These are phyloP conservation scores for Chlorella sp. DNA, from an alignment of 139 green algal species.

Conservation along the genomic window DNA sequence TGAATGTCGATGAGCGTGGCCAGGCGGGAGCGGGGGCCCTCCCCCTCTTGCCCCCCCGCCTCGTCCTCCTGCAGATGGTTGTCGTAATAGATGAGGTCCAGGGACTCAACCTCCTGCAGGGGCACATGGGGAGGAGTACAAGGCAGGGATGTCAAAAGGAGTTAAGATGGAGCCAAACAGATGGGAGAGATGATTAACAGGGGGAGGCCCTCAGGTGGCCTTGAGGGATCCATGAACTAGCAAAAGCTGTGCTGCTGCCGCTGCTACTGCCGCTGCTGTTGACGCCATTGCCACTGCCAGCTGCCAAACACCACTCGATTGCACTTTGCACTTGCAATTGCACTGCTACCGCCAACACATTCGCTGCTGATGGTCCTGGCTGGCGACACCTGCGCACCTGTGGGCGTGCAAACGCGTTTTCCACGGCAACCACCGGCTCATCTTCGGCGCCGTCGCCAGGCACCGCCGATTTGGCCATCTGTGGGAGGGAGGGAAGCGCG, in stretches of 20 bases:
- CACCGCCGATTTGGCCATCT: constrained; percentile 19
- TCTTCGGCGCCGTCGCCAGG: not conserved
- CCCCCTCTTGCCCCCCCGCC: not conserved
- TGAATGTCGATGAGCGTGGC: constrained; percentile 74
- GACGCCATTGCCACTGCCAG: too few species aligned
- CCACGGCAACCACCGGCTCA: constrained; percentile 38
- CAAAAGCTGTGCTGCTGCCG: too few species aligned
- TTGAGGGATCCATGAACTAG: too few species aligned
- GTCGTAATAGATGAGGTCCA: constrained; percentile 45
- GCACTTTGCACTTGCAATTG: not conserved
- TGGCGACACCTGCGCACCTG: not conserved
- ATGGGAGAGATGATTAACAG: too few species aligned
- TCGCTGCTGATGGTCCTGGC: too few species aligned
- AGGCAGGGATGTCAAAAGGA: too few species aligned
- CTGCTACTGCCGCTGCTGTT: too few species aligned
- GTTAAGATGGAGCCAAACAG: too few species aligned
- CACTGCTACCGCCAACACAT: too few species aligned
- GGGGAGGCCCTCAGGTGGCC: too few species aligned
- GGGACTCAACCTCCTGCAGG: constrained; percentile 34
- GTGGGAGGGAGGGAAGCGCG: not conserved
- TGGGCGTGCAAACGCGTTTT: constrained; percentile 46
- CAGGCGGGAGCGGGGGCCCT: constrained; percentile 33
- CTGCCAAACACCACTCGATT: too few species aligned
- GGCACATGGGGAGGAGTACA: too few species aligned
- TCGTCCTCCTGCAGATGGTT: constrained; percentile 9